Conservation (phyloP, 352 stramenopile species). For the Phytopythium ostracodes region DNA sequence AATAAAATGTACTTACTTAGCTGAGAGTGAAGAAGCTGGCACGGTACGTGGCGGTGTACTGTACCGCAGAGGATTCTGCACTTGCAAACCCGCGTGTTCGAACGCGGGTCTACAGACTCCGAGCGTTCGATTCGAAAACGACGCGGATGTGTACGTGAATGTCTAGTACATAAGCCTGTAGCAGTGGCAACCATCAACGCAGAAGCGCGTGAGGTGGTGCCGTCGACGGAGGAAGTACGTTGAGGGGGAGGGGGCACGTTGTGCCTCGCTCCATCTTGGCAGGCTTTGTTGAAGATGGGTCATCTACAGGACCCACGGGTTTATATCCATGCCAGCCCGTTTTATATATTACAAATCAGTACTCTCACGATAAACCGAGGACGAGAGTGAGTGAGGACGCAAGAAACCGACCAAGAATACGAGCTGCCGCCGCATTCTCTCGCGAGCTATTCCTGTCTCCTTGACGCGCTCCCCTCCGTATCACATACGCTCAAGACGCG, state of each 20-base stretch:
- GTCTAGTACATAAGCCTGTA: too few relatives aligned
- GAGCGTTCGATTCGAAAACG: too few relatives aligned
- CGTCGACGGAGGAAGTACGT: too few relatives aligned
- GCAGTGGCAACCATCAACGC: too few relatives aligned
- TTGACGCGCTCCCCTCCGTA: neutral
- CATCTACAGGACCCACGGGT: neutral
- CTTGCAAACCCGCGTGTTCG: neutral
- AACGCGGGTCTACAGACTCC: neutral
- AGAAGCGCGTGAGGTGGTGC: too few relatives aligned
- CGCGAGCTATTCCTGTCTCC: neutral
- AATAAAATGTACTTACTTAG: neutral
- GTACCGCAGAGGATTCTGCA: too few relatives aligned
- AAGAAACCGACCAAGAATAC: neutral
- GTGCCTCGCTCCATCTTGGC: too few relatives aligned
- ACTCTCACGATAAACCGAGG: neutral
- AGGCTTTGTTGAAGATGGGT: too few relatives aligned
- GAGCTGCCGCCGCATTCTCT: neutral
- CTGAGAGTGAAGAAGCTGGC: neutral
- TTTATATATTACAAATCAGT: neutral
- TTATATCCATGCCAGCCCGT: neutral
- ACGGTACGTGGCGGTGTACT: neutral
- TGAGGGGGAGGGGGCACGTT: too few relatives aligned
- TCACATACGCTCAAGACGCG: neutral
- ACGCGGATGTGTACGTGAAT: too few relatives aligned
- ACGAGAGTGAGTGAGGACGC: neutral